A percentile compares a stretch with the other conserved stretches of the same genome.
Conservation (phyloP, 805 yeast genomes). For the Candida maesae region DNA sequence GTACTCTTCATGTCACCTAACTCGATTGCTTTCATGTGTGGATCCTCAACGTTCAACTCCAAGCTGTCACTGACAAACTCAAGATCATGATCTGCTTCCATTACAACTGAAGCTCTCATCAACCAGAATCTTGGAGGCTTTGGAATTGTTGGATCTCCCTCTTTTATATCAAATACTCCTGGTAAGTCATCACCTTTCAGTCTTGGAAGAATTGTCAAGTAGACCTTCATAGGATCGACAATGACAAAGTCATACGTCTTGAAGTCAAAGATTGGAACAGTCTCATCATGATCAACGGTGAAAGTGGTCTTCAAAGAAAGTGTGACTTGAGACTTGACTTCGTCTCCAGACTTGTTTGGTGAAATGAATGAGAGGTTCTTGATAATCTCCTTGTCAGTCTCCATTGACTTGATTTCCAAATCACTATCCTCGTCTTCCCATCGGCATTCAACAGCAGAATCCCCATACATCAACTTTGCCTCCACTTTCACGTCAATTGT, state of each 20-base stretch:
- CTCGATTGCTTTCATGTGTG: conserved; percentile 33
- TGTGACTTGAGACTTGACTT: neutral
- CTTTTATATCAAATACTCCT: conserved; percentile 20
- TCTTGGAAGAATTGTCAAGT: conserved; percentile 32
- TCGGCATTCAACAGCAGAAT: neutral
- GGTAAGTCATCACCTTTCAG: conserved; percentile 29
- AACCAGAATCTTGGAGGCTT: conserved; percentile 36
- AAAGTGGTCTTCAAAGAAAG: conserved; percentile 24
- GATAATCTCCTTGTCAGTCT: conserved; percentile 2
- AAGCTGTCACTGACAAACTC: conserved; percentile 34
- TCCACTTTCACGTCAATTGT: conserved; percentile 28
- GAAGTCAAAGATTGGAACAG: conserved; percentile 27
- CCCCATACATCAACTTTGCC: conserved; percentile 12
- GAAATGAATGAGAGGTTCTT: conserved; percentile 3
- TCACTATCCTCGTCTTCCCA: conserved; percentile 4
- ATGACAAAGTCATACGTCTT: conserved; percentile 26
- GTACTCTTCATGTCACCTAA: conserved; percentile 6
- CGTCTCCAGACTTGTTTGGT: conserved; percentile 10
- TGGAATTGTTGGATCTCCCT: conserved; percentile 22
- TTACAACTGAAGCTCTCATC: conserved; percentile 30
- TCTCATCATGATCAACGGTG: conserved; percentile 29
- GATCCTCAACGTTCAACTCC: conserved; percentile 30
- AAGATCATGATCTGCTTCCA: conserved; percentile 21
- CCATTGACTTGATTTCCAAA: conserved; percentile 9
- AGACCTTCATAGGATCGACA: conserved; percentile 29